A percentile compares a stretch with the other conserved stretches of the same genome.
phyloP scores from a whole-genome alignment of 441 rosid species.

The Aleurites moluccanus region DNA sequence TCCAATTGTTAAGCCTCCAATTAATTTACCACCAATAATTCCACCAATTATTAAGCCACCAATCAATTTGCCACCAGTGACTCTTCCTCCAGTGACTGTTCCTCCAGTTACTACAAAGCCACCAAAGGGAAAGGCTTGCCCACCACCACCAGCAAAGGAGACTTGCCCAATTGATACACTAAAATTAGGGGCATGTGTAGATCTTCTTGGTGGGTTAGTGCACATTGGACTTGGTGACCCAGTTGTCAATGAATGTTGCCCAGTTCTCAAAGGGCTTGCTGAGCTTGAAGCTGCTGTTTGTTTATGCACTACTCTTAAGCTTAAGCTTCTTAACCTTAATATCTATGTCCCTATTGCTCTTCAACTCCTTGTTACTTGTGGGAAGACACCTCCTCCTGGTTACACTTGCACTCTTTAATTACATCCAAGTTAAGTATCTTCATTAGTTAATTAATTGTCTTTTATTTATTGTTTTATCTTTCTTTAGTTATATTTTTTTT shows the following conservation, averaged over 20 bases:
- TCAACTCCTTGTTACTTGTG: constrained; percentile 70
- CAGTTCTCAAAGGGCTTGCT: constrained; percentile 54
- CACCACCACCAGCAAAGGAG: constrained; percentile 27
- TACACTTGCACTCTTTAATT: constrained; percentile 65
- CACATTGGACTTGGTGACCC: constrained; percentile 69
- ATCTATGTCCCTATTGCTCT: constrained; percentile 65
- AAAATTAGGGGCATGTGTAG: constrained; percentile 74
- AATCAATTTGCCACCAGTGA: neutral
- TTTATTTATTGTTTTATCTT: too few species aligned
- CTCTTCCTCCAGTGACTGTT: constrained; percentile 19
- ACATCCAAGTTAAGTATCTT: constrained; percentile 29
- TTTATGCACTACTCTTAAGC: constrained; percentile 67
- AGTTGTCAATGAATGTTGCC: constrained; percentile 62
- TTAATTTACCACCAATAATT: neutral
- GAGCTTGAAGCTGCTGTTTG: constrained; percentile 71
- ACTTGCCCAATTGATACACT: constrained; percentile 66
- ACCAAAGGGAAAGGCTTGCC: constrained; percentile 33
- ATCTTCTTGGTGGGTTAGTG: constrained; percentile 65
- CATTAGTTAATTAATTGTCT: neutral
- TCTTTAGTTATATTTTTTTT: too few species aligned
- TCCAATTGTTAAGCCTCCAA: constrained; percentile 9
- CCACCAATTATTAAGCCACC: constrained; percentile 20
- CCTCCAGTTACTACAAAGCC: constrained; percentile 1
- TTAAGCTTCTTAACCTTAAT: constrained; percentile 62
- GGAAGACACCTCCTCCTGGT: constrained; percentile 77